Base-by-base conservation (phyloP, 495 filamentous ascomycete genomes). In the Penicillium paxilli region DNA sequence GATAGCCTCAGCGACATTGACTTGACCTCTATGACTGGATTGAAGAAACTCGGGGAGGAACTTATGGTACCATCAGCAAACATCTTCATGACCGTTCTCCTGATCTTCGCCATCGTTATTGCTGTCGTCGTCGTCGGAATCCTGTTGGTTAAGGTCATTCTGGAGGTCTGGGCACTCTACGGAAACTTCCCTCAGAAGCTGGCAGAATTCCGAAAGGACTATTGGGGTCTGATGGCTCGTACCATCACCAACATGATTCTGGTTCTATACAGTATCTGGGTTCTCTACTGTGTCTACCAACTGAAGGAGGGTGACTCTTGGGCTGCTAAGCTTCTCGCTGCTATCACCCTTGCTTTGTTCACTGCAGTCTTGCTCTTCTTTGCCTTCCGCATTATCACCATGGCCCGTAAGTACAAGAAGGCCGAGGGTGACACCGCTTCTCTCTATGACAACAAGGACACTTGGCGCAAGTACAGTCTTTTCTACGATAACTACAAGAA, bases 401-500 rank as follows among this genome's bases (percentile, higher is more conserved):
- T 88, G 32, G 94, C 93, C 12, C 82, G 82, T 57, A 79, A 79
- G 55, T 89, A 87, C 56, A 93, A 89, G 71, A 82, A 80, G 59
- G 51, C 72, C 17, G 86, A 96, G 63, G 92, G 92, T 52, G 90
- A 96, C 48, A 72, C 84, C 5, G 75, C 78, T 12, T 80, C 75
- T 1, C 75, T 98, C 8, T 98, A 88, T 68, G 91, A 96, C 44
- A 83, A 97, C 66, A 94, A 92, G 76, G 84, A 88, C 49, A 89
- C 87, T 44, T 96, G 95, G 93, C 79, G 88, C 60, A 95, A 92
- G 71, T 98, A 98, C 78, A 95, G 89, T 62, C 76, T 97, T 28
- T 98, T 98, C 78, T 98, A 98, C 72, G 94, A 98, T 60, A 87
- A 86, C 58, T 97, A 94, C 73, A 91, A 92, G 70, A 88, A 86